Evolutionary conservation across 202 grass and related monocot species (phyloP), one percentile per base, ranked within the genome.

Genomic region (Schoenoplectus triqueter): DNA sequence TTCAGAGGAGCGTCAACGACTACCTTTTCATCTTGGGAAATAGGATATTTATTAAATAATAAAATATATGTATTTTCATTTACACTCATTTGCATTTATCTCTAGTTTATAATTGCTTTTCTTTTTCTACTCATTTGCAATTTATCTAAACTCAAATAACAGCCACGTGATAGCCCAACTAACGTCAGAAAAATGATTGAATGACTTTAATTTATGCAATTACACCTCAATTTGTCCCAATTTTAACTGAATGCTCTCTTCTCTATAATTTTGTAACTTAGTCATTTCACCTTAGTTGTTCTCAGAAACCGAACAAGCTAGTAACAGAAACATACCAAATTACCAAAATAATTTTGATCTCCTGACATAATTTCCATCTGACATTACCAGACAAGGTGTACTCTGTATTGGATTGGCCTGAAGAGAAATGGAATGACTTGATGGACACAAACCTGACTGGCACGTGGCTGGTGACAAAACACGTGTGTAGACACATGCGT

Each of bases 381-480:
- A 45, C 11, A 45, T 59, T 39, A 83, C 11, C 84, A 89, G 83
- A 62, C 52, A 69, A 55, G 6, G 78, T 86, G 44, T 46, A 89
- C 81, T 68, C 69, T 6, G 21, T 81, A 51, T 21, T 83, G 7
- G 87, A 89, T 48, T 86, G 83, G 87, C 59, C 84, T 7, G 87
- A 82, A 57, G 83, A 64, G 8, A 85, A 89, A 82, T 89, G 87
- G 87, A 77, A 86, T n/a, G 17, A 64, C 22, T 17, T 85, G 51
- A 86, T 89, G 77, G 66, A 66, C 42, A 89, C 87, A 50, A 89
- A 89, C 73, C 66, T 89, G 48, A 89, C 76, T 39, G 87, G 87
- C 13, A 42, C 74, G 39, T 89, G 83, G 83, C 78, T 89, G 5
- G 78, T 89, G 9, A 82, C 87, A 48, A 89, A 89, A 51, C 87